Conservation (phyloP, 495 filamentous ascomycete species). For the Neurospora discreta region DNA sequence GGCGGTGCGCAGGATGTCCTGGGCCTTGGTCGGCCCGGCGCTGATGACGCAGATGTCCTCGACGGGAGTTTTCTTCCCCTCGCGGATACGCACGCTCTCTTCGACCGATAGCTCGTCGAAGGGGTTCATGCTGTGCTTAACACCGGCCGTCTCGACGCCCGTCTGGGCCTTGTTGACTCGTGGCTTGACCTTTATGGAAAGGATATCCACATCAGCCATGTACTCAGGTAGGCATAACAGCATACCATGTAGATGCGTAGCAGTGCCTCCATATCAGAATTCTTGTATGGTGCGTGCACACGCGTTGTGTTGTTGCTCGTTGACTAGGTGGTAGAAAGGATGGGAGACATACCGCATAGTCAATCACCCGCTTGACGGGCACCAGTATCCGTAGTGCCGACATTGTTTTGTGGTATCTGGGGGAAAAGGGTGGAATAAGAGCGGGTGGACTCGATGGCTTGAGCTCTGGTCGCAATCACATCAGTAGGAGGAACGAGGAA, state of each 20-base stretch:
- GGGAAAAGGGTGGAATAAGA: conserved; percentile 1
- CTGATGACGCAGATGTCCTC: conserved; percentile 83
- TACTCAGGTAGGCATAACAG: neutral
- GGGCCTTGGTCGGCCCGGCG: conserved; percentile 76
- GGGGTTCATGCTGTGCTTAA: conserved; percentile 97
- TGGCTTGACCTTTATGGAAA: conserved; percentile 73
- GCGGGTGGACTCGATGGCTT: neutral
- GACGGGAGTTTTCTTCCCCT: conserved; percentile 59
- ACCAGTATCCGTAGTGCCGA: conserved; percentile 84
- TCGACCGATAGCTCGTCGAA: conserved; percentile 98
- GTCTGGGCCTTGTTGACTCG: conserved; percentile 94
- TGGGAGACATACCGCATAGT: conserved; percentile 72
- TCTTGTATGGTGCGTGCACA: neutral
- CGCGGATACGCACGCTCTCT: conserved; percentile 86
- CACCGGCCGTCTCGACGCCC: conserved; percentile 77
- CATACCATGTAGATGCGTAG: neutral
- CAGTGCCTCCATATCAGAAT: conserved; percentile 5
- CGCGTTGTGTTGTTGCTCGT: neutral
- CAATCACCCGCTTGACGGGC: conserved; percentile 94
- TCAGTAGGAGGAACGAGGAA: neutral
- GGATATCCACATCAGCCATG: conserved; percentile 1
- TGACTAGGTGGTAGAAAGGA: neutral
- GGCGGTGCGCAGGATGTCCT: conserved; percentile 81
- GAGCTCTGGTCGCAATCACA: neutral
- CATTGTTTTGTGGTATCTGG: conserved; percentile 37